These are phyloP conservation scores for Debaryomycetaceae sp. DNA, from an alignment of 1,139 yeast genomes.

Conservation along the genomic window DNA sequence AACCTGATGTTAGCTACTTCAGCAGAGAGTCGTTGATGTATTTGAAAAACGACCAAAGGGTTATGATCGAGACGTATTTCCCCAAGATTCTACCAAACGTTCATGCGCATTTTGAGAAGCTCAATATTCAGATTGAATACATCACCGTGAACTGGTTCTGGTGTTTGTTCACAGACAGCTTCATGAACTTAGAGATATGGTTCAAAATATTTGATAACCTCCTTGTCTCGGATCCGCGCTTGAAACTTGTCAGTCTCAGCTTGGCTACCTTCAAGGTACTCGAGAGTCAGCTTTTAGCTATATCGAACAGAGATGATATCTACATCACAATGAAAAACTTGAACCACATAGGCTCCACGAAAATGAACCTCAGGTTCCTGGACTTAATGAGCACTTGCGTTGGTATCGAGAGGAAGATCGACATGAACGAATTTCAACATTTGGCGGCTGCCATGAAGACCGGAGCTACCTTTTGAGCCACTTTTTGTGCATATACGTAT, in stretches of 20 bases:
- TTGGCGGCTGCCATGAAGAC: neutral
- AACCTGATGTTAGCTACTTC: constrained; percentile 15
- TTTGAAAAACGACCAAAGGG: constrained; percentile 39
- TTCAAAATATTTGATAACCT: constrained; percentile 52
- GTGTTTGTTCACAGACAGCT: constrained; percentile 49
- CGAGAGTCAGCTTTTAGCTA: constrained; percentile 28
- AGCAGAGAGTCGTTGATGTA: constrained; percentile 38
- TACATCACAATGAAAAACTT: constrained; percentile 44
- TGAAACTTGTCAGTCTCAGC: constrained; percentile 16
- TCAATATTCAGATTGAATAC: constrained; percentile 47
- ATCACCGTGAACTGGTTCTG: constrained; percentile 61
- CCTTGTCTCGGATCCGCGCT: constrained; percentile 15
- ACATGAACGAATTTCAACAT: constrained; percentile 5
- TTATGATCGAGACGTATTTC: constrained; percentile 20
- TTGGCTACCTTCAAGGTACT: constrained; percentile 41
- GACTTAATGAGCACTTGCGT: constrained; percentile 9
- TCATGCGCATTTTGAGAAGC: constrained; percentile 28
- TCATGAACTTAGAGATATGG: constrained; percentile 51
- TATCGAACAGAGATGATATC: constrained; percentile 33
- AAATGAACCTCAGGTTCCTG: constrained; percentile 10
- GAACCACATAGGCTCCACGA: constrained; percentile 14
- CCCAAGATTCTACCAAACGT: constrained; percentile 35
- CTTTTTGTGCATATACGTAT: neutral
- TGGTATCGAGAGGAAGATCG: constrained; percentile 10
- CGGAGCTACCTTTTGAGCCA: no score